phyloP scores from a whole-genome alignment of 2,329 filamentous ascomycete species.

The Blastomyces parvus region DNA sequence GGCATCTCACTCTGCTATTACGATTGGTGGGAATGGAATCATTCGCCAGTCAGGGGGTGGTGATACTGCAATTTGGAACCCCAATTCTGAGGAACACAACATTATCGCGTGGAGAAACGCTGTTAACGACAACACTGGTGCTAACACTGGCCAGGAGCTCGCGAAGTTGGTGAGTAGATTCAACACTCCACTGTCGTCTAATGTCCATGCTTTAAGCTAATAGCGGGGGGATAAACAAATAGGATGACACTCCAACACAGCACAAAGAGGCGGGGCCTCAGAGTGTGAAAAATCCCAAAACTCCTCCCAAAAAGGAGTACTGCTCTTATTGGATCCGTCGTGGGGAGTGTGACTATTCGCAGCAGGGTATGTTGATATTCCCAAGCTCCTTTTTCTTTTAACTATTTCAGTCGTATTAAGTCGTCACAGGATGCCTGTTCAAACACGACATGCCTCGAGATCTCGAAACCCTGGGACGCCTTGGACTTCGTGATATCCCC shows the following conservation, averaged over 20 bases:
- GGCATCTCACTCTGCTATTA: background rate
- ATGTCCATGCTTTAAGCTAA: background rate
- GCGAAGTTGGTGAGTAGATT: constrained; percentile 1
- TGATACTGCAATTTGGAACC: background rate
- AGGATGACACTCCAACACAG: background rate
- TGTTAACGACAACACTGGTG: background rate
- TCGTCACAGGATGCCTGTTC: constrained; percentile 61
- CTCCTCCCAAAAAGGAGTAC: constrained; percentile 15
- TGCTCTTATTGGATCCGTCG: constrained; percentile 76
- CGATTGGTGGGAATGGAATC: background rate
- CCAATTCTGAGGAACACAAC: background rate
- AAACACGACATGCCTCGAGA: constrained; percentile 83
- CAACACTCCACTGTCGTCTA: background rate
- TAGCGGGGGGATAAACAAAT: background rate
- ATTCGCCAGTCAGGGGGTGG: background rate
- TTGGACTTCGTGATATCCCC: constrained; percentile 56
- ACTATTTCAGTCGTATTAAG: background rate
- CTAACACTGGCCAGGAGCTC: background rate
- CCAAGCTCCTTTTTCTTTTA: background rate
- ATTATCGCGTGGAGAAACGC: background rate
- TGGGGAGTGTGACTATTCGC: constrained; percentile 73
- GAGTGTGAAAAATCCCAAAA: background rate
- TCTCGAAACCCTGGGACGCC: constrained; percentile 51
- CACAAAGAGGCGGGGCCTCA: background rate
- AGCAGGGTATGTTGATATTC: constrained; percentile 47